Evolutionary conservation across 805 yeast genomes (phyloP), one percentile per base, ranked within the genome.

Genomic region (Lipomyces sp.): DNA sequence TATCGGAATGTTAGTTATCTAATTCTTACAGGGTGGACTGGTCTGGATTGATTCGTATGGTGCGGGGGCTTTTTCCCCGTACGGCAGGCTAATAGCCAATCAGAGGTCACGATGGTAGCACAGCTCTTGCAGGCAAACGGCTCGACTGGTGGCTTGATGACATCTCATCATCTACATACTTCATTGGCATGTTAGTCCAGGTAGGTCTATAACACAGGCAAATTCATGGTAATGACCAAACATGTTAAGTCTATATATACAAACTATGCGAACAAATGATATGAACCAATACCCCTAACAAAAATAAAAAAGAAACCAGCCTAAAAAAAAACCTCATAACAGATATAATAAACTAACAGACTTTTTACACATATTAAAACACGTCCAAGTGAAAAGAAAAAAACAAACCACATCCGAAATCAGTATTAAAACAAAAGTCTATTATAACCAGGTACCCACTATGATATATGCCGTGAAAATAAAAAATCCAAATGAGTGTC

Each of bases 221-320:
- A 24, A 24, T 4, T 15, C 3, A 42, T 6, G 48, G 15, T 7
- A 13, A 15, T 42, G 48, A 15, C 24, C 48, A 42, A 42, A 42
- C 3, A 42, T 42, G 48, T 15, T 10, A 42, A 42, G 48, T 15
- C 18, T 15, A 18, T 15, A 42, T 42, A 42, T 42, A 42, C 48
- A 42, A n/a, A 42, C 4, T 6, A 42, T 42, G 48, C 48, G 10
- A 18, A 5, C 18, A 15, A 42, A 42, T 42, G 48, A 42, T 42
- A 42, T 42, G 48, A 42, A 42, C 39, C 48, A 42, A 42, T 15
- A n/a, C 48, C 48, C 48, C 48, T n/a, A 42, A n/a, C 18, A 42
- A 42, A 18, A 42, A 37, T 2, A 5, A 37, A 37, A 37, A 35
- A 15, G n/a, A 42, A 42, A 15, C 7, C 48, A 15, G 8, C 18